Evolutionary conservation across 495 filamentous ascomycete species (phyloP), one percentile per base, ranked within the genome.

Genomic region (Penicillium fimorum): DNA sequence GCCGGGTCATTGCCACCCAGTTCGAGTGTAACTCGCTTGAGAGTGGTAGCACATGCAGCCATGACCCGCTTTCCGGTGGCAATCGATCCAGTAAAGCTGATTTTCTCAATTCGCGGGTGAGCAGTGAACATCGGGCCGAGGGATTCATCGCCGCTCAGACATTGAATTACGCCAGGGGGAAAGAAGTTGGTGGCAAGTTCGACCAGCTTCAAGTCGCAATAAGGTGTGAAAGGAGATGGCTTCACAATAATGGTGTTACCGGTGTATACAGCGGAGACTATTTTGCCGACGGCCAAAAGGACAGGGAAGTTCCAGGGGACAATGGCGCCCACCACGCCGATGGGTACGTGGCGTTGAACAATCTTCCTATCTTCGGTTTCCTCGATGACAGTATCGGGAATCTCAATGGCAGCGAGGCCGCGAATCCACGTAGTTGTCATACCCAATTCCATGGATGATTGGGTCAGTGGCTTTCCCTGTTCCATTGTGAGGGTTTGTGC

Each of bases 1-100:
- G 80, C 79, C 0, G 87, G 80, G 66, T 90, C 83, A 63, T 90
- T 90, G 33, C 87, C 88, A 18, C 86, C 87, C 27, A 77, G 66
- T 12, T 87, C 82, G 7, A 85, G 71, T 0, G 79, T 85, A 2
- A 84, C 69, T 13, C 80, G 71, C 68, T 89, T 89, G 38, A 90
- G 63, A 0, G 83, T 87, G 62, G 77, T 79, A 8, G 84, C 76
- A 60, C 78, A 82, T 41, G 74, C 77, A 15, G 74, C 81, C 76
- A 86, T 81, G 45, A 90, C 81, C 38, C 75, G 78, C 67, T 85
- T 85, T 12, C 87, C 87, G 0, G 85, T 87, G 1, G 76, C 65
- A 29, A 78, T 83, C 6, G 84, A 86, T 5, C 87, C 87, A 0
- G 86, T 90, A 68, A 90, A 90, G 52, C 72, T 80, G 64, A 89